These are phyloP conservation scores for Periconia sp. DNA, from an alignment of 2,329 filamentous ascomycete genomes.

Conservation along the genomic window DNA sequence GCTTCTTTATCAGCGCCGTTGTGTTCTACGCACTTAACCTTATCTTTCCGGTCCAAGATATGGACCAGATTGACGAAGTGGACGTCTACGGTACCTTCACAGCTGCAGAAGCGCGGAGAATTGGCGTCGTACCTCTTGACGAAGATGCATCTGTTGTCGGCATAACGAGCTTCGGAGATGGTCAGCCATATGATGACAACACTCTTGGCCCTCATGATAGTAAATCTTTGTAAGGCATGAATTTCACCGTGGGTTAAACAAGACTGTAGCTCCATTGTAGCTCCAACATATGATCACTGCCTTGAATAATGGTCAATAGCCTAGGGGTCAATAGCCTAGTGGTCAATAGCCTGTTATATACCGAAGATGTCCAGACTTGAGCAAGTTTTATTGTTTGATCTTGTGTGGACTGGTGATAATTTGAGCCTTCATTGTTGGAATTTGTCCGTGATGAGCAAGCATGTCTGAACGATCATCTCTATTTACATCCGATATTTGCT, in stretches of 20 bases:
- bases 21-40: conserved; percentile 45
- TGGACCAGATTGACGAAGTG: conserved; percentile 52
- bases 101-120: conserved; percentile 47
- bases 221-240: background rate
- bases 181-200: background rate
- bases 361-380: too few species aligned
- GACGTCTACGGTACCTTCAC: conserved; percentile 57
- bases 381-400: too few species aligned
- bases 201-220: background rate
- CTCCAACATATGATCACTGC: too few species aligned
- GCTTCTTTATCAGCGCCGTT: conserved; percentile 48
- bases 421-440: too few species aligned
- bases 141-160: conserved; percentile 5
- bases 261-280: too few species aligned
- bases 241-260: background rate
- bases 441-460: too few species aligned
- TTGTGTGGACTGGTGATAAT: too few species aligned
- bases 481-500: too few species aligned
- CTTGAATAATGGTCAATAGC: too few species aligned
- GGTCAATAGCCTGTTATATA: too few species aligned
- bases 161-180: background rate
- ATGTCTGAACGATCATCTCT: too few species aligned
- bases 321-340: too few species aligned
- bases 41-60: conserved; percentile 47
- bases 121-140: conserved; percentile 46